Conservation (phyloP, 2,329 filamentous ascomycete species). For the Cryphonectria parasitica region DNA sequence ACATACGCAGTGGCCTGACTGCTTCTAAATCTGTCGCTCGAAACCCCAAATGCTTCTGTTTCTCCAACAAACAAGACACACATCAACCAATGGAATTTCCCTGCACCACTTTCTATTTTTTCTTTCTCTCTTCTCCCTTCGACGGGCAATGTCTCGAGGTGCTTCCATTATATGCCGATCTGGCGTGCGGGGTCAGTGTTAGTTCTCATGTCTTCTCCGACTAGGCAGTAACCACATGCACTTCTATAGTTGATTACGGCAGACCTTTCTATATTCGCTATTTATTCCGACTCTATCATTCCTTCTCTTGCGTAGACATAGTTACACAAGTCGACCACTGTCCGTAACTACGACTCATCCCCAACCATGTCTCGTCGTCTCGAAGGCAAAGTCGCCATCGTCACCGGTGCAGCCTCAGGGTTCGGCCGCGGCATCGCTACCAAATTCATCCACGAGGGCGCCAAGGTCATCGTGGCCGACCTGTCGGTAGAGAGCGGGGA, state of each 20-base stretch:
- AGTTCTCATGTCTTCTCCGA: not conserved
- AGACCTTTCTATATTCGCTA: not conserved
- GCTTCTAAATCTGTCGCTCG: not conserved
- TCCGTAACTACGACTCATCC: not conserved
- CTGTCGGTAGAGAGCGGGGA: slow-evolving; percentile 51
- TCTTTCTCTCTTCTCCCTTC: no score
- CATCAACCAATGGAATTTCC: not conserved
- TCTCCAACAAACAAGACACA: not conserved
- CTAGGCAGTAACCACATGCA: not conserved
- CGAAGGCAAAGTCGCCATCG: slow-evolving; percentile 58
- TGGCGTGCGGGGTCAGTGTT: slow-evolving; percentile 14
- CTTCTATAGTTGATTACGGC: not conserved
- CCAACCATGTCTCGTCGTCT: slow-evolving; percentile 40
- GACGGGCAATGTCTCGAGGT: not conserved
- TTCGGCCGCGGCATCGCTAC: slow-evolving; percentile 60
- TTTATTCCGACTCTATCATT: not conserved
- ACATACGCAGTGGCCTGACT: not conserved
- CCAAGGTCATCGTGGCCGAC: slow-evolving; percentile 45
- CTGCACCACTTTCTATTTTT: not conserved
- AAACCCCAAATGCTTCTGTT: no score
- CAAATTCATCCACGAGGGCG: slow-evolving; percentile 35
- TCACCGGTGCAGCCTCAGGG: slow-evolving; percentile 59
- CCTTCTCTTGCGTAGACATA: not conserved
- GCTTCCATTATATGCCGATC: slow-evolving; percentile 9
- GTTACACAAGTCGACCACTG: not conserved